Conservation (phyloP, 306 rosid genomes). For the Elaeagnus macrophylla region DNA sequence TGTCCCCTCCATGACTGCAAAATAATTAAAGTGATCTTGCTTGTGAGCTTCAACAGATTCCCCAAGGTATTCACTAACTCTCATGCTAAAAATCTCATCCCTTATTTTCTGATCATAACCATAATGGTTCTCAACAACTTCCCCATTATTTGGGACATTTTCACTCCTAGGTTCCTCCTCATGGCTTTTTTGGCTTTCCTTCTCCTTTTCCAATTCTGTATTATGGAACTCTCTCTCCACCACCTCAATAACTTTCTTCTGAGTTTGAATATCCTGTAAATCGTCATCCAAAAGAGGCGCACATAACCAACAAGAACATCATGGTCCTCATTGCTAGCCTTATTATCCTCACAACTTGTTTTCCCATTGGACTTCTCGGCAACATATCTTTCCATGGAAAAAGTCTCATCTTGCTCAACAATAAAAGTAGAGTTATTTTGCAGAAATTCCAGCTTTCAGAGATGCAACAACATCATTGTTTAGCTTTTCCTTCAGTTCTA, state of each 20-base stretch:
- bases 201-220: slow-evolving; percentile 37
- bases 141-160: too few species aligned
- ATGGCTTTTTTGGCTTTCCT: too few species aligned
- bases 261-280: slow-evolving; percentile 17
- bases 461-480: slow-evolving; percentile 36
- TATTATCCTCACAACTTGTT: slow-evolving; percentile 24
- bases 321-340: slow-evolving; percentile 25
- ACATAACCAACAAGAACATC: slow-evolving; percentile 31
- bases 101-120: too few species aligned
- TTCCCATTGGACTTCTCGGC: slow-evolving; percentile 37
- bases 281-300: slow-evolving; percentile 28
- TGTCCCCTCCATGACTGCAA: slow-evolving; percentile 24
- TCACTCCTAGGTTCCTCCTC: too few species aligned
- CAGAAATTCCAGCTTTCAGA: slow-evolving; percentile 39
- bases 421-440: slow-evolving; percentile 37
- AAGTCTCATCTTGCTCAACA: slow-evolving; percentile 46
- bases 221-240: slow-evolving; percentile 27
- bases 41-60: slow-evolving; percentile 20
- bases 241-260: slow-evolving; percentile 28
- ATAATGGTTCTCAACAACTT: too few species aligned
- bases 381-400: slow-evolving; percentile 36
- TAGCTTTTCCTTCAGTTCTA: slow-evolving; percentile 43
- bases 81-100: too few species aligned
- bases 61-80: too few species aligned
- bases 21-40: slow-evolving; percentile 37